phyloP scores from a whole-genome alignment of 1,284 basidiomycete species.

The Malassezia dermatis region DNA sequence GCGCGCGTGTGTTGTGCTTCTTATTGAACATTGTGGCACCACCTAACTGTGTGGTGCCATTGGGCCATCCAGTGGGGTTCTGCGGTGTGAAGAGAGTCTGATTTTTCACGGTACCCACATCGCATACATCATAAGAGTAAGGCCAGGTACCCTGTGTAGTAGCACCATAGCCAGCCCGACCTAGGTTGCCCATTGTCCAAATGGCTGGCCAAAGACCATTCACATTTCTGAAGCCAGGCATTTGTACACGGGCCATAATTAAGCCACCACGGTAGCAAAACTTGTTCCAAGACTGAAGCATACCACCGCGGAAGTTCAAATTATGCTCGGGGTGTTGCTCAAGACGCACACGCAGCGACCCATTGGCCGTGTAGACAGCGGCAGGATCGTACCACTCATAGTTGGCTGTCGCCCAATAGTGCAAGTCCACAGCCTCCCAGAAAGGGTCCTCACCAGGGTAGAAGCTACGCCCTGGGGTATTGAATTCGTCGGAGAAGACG shows the following conservation, averaged over 20 bases:
- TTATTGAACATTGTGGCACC: constrained; percentile 19
- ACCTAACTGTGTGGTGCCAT: background rate
- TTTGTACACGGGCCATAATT: constrained; percentile 62
- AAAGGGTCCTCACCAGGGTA: constrained; percentile 56
- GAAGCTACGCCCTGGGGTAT: constrained; percentile 51
- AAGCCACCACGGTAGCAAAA: constrained; percentile 91
- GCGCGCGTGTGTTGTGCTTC: constrained; percentile 25
- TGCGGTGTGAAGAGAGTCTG: constrained; percentile 1
- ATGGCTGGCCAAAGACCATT: constrained; percentile 59
- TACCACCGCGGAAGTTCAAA: constrained; percentile 57
- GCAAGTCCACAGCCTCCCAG: constrained; percentile 61
- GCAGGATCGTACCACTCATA: constrained; percentile 60
- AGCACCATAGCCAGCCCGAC: constrained; percentile 44
- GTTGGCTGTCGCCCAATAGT: constrained; percentile 58
- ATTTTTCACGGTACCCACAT: constrained; percentile 70
- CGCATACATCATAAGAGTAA: constrained; percentile 61
- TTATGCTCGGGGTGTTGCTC: constrained; percentile 52
- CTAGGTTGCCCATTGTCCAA: constrained; percentile 78
- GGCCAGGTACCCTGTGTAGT: constrained; percentile 59
- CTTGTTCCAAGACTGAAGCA: constrained; percentile 63
- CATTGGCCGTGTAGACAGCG: constrained; percentile 66
- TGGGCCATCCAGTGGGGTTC: background rate
- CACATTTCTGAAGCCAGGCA: constrained; percentile 63
- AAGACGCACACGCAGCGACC: constrained; percentile 65
- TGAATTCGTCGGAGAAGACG: constrained; percentile 49